A percentile compares a stretch with the other conserved stretches of the same genome.
Evolutionary conservation across 2,329 filamentous ascomycete species (phyloP).

Genomic region (Alternaria solani): DNA sequence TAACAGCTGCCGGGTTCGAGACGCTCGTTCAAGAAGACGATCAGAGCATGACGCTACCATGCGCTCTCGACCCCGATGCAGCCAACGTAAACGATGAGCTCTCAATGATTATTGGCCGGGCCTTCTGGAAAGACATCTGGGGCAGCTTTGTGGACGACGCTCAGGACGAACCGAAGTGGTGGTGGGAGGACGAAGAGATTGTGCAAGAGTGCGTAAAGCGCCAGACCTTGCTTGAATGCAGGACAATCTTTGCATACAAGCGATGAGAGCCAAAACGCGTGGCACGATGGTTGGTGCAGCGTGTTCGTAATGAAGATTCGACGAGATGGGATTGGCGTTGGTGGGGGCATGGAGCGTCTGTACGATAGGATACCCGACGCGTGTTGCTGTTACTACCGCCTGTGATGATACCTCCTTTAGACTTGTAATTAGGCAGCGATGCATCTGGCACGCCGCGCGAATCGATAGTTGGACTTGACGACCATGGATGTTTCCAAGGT

Average conservation of each 20-base stretch:
- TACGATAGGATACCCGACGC: constrained; percentile 18
- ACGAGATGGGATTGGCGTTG: background rate
- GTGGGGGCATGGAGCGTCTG: constrained; percentile 4
- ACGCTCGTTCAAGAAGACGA: constrained; percentile 31
- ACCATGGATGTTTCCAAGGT: background rate
- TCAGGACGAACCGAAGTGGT: constrained; percentile 44
- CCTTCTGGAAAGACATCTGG: constrained; percentile 51
- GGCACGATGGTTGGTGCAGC: background rate
- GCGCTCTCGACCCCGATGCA: constrained; percentile 32
- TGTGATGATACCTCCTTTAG: constrained; percentile 3
- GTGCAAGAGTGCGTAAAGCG: constrained; percentile 47
- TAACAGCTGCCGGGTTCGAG: constrained; percentile 63
- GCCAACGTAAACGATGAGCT: constrained; percentile 43
- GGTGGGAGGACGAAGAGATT: constrained; percentile 52
- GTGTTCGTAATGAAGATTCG: background rate
- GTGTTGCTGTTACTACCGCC: constrained; percentile 9
- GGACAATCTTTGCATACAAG: constrained; percentile 48
- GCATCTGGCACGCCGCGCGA: background rate
- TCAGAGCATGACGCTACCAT: constrained; percentile 40
- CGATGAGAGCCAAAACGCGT: constrained; percentile 6
- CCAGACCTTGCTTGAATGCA: constrained; percentile 50
- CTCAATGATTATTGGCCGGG: constrained; percentile 43
- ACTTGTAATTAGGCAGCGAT: background rate
- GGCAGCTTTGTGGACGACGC: constrained; percentile 46
- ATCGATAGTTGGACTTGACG: background rate